Evolutionary conservation across 2,329 filamentous ascomycete genomes (phyloP).

Genomic region (Penicillium sp.): DNA sequence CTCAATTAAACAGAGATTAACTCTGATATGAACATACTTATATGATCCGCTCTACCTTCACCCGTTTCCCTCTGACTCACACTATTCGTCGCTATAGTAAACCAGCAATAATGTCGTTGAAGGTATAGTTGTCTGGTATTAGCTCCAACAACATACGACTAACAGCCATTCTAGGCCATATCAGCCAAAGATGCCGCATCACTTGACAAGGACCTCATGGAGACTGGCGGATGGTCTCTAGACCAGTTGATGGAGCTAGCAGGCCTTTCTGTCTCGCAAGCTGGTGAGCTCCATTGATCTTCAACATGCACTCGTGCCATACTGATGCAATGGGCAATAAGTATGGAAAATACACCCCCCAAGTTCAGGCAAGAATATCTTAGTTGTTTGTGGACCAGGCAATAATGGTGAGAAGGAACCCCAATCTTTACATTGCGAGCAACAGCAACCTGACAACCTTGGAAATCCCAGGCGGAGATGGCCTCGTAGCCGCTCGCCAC

Average conservation of each 20-base stretch:
- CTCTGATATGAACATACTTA: background rate
- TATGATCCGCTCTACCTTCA: conserved; percentile 28
- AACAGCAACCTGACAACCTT: background rate
- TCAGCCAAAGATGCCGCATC: conserved; percentile 82
- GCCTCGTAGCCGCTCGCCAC: conserved; percentile 89
- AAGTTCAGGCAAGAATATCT: conserved; percentile 65
- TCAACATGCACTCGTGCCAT: background rate
- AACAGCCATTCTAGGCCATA: conserved; percentile 63
- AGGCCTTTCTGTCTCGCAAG: conserved; percentile 88
- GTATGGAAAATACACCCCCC: conserved; percentile 83
- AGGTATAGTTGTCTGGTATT: conserved; percentile 27
- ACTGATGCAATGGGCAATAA: conserved; percentile 35
- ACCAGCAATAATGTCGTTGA: conserved; percentile 42
- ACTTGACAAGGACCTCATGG: conserved; percentile 92
- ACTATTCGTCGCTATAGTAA: conserved; percentile 25
- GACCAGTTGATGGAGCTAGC: conserved; percentile 98
- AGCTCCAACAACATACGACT: background rate
- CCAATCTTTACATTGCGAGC: background rate
- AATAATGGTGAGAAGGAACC: conserved; percentile 52
- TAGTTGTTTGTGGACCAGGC: conserved; percentile 87
- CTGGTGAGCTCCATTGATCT: conserved; percentile 53
- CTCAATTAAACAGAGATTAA: background rate
- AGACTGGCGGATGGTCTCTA: conserved; percentile 78
- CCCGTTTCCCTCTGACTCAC: conserved; percentile 12
- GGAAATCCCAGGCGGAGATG: conserved; percentile 75